phyloP scores from a whole-genome alignment of 805 yeast genomes.

The Kuraishia molischiana region DNA sequence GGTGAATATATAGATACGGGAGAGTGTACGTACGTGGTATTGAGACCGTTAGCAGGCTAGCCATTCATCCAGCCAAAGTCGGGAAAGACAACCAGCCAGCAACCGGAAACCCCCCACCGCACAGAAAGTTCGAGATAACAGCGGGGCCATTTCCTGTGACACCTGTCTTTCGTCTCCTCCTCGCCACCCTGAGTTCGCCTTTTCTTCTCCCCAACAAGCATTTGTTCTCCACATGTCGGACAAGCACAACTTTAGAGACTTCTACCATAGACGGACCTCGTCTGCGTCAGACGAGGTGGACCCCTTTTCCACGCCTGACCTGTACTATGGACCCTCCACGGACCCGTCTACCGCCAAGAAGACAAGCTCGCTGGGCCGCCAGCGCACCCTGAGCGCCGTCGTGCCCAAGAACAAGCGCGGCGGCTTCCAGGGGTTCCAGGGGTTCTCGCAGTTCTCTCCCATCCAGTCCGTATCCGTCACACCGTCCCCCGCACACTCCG shows the following conservation, averaged over 20 bases:
- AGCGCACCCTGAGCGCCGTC: conserved; percentile 43
- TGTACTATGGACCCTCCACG: conserved; percentile 57
- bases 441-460: not conserved
- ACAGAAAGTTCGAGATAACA: too few species aligned
- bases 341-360: conserved; percentile 38
- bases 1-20: too few species aligned
- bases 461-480: not conserved
- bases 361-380: conserved; percentile 34
- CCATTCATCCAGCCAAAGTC: too few species aligned
- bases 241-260: not conserved
- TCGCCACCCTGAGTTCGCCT: too few species aligned
- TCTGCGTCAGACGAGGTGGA: conserved; percentile 36
- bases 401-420: conserved; percentile 10
- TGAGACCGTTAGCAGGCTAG: too few species aligned
- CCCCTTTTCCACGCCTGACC: conserved; percentile 61
- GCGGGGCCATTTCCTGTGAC: too few species aligned
- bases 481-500: not conserved
- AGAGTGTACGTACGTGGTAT: too few species aligned
- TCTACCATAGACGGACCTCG: conserved; percentile 16
- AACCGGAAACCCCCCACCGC: too few species aligned
- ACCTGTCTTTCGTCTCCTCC: too few species aligned
- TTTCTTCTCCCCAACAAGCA: not conserved
- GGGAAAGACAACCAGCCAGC: too few species aligned
- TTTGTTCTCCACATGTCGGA: not conserved
- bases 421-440: not conserved